Base-by-base conservation (phyloP, 371 early-diverging fungal species). In the Mucor indicus region DNA sequence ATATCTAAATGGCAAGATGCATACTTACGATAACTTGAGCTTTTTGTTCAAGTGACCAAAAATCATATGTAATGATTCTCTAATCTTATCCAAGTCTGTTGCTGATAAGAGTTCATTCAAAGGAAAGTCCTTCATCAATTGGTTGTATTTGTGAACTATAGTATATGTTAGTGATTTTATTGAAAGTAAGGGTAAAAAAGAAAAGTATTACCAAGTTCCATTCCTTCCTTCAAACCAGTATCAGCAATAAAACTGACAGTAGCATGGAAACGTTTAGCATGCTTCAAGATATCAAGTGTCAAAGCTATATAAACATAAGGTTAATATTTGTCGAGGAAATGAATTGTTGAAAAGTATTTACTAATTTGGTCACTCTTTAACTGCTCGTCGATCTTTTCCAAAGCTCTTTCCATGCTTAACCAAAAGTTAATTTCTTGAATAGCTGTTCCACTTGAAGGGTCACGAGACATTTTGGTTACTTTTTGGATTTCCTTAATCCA, bases 401-500 rank as follows among this genome's bases (percentile, higher is more conserved):
- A 67, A 5, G 92, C 93, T 16, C 89, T 75, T 67, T 98, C 99
- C 93, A 98, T 93, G 55, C 88, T 88, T 29, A 95, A 68, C 99
- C 99, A 99, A 64, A 98, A 99, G 70, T 95, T 95, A 69, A 99
- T 94, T 73, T 99, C 98, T 69, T 98, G 97, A 44, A 89, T 86
- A 13, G 98, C 96, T 3, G 93, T 87, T 13, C 95, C 97, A 29
- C 89, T 86, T 0, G 89, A 67, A 23, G 96, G 95, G 60, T 99
- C 99, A 44, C 98, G 83, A 22, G 86, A 80, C 53, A 98, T 85
- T 54, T 91, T 91, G 27, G 98, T 97, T 11, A 99, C 96, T 62
- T 95, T 96, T 63, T 98, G 96, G 57, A 99, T 98, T 60, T 98
- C 98, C 61, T 94, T 95, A 68, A 98, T 92, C 99, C 99, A 99